A percentile compares a stretch with the other conserved stretches of the same genome.
These are phyloP conservation scores for Sanguinoderma infundibulare DNA, from an alignment of 1,284 basidiomycete genomes.

Conservation along the genomic window DNA sequence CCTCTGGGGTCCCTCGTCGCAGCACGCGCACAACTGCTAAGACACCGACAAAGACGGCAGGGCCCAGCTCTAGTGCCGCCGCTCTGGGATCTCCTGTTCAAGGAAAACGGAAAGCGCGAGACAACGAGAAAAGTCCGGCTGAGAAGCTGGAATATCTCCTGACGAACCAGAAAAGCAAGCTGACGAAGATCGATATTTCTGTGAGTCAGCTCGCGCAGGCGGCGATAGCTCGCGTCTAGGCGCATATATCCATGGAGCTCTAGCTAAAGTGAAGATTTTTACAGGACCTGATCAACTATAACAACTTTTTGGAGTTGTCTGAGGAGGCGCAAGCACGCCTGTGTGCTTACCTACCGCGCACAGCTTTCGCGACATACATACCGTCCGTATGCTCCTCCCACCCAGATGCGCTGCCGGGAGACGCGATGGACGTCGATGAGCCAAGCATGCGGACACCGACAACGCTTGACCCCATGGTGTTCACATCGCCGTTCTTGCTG, in stretches of 20 bases:
- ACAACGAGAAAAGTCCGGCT: conserved; percentile 19
- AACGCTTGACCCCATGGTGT: conserved; percentile 45
- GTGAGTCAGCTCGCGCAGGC: conserved; percentile 41
- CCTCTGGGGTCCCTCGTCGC: neutral
- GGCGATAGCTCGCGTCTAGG: neutral
- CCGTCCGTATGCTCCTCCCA: conserved; percentile 45
- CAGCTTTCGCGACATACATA: conserved; percentile 48
- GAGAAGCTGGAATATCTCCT: conserved; percentile 40
- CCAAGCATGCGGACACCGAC: conserved; percentile 14
- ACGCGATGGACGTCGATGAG: conserved; percentile 36
- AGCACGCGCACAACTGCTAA: conserved; percentile 14
- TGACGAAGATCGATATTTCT: conserved; percentile 54
- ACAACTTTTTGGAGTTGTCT: conserved; percentile 54
- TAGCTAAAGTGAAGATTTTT: conserved; percentile 6
- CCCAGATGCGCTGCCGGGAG: conserved; percentile 35
- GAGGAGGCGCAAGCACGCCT: conserved; percentile 46
- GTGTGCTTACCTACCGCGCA: conserved; percentile 51
- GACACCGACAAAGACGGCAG: neutral
- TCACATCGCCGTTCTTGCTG: conserved; percentile 58
- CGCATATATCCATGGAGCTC: neutral
- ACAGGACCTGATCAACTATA: conserved; percentile 57
- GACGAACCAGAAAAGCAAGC: conserved; percentile 52
- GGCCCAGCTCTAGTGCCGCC: neutral
- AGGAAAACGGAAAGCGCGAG: conserved; percentile 23
- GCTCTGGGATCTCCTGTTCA: neutral